Base-by-base conservation (phyloP, 352 stramenopile species). In the Pythium aquatile region DNA sequence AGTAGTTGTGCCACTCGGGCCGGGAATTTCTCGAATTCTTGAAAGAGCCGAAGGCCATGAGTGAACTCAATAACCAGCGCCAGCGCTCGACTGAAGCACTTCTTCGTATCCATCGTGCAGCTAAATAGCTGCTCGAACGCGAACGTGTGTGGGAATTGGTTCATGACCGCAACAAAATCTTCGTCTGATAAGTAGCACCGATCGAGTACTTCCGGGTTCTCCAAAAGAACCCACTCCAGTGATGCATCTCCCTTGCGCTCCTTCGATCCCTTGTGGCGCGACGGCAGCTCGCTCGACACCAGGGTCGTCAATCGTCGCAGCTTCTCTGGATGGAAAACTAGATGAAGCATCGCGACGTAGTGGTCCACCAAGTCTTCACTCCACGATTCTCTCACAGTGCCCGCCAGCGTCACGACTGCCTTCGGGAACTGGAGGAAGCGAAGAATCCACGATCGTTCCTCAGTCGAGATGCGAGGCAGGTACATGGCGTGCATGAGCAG, bases 401-500 rank as follows among this genome's bases (percentile, higher is more conserved):
- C 85, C 53, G 79, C 76, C 9, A 69, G 77, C 0, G 71, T 67
- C 0, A 94, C 72, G 51, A 94, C 78, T 8, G 78, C 79, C 40
- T 81, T 77, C 2, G 87, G 87, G 35, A 96, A 93, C 69, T 96
- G 87, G 17, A 96, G 44, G 46, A 93, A 94, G 5, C 81, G 67
- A 20, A 96, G 63, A 56, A 93, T 73, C 87, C 87, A 96, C 8
- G 81, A 90, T 0, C 87, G 74, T 46, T 94, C 87, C 61, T 93
- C 81, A 1, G 77, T 91, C 28, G 79, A 79, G 35, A 96, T 86
- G 1, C 83, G 81, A 32, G 87, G 87, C 26, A 96, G 70, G 35
- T 94, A 93, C 83, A 96, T 87, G 20, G 87, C 65, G 64, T 96
- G 87, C 83, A 93, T 91, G 16, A 96, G 64, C 20, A 96, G 49